Base-by-base conservation (phyloP, 1,139 yeast genomes). In the Trichomonascaceae sp. region DNA sequence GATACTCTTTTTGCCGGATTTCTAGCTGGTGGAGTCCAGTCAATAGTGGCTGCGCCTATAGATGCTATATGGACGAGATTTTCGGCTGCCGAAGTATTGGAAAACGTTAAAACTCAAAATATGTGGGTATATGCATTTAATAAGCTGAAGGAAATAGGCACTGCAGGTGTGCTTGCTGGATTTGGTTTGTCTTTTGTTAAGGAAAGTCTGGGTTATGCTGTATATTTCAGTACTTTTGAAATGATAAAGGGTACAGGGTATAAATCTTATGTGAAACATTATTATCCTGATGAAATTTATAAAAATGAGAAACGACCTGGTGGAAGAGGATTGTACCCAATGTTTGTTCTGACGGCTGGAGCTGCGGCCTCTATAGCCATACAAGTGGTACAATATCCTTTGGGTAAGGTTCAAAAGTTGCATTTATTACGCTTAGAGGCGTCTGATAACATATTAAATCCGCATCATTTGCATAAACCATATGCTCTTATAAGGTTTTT, bases 31-130 rank as follows among this genome's bases (percentile, higher is more conserved):
- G 82, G 84, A 0, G 82, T 83, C 13, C 96, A 93, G 63, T 86
- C 96, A 17, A 71, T 88, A n/a, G 93, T 90, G 1, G 96, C 96
- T 1, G 95, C 97, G 1, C 98, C 98, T 0, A 79, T 91, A 2
- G 97, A 91, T 70, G 96, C 97, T 8, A 83, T 91, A 7, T 87
- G 86, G 63, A 82, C 96, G 1, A 76, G 97, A 61, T 87, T 90
- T 65, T 77, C 84, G 1, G 85, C 89, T 1, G 79, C 85, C 5
- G 96, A 88, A 61, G 72, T 89, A 58, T 70, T 89, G 24, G 78
- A 78, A 54, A 32, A 50, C n/a, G 88, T 90, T 4, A 76, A 79
- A 43, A 87, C 87, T 66, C 81, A 80, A 24, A 84, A 86, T 56
- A 68, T 90, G 56, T 88, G 96, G 95, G 70, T 73, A 41, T 91